Evolutionary conservation across 2,329 filamentous ascomycete species (phyloP).

Genomic region (Aspergillus proliferans): DNA sequence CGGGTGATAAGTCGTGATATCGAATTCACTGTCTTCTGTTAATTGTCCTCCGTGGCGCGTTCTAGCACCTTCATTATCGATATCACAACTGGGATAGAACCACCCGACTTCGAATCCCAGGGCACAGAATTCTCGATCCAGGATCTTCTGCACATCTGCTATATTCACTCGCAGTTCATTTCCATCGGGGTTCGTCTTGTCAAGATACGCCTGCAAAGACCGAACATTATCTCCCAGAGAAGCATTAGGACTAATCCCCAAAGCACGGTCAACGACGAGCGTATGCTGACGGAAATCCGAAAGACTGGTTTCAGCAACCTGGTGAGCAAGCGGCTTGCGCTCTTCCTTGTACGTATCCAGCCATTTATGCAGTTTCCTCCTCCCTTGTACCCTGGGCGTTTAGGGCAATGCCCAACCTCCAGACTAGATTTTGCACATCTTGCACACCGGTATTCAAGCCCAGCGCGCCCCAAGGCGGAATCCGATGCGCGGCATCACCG

Average conservation of each 20-base stretch:
- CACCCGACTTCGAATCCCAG: constrained; percentile 29
- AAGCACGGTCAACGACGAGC: constrained; percentile 25
- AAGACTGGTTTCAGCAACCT: constrained; percentile 21
- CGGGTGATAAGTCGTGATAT: constrained; percentile 13
- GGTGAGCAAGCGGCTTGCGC: constrained; percentile 27
- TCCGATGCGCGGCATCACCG: constrained; percentile 33
- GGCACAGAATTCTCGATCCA: constrained; percentile 30
- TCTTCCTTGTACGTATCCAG: constrained; percentile 27
- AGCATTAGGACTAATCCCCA: constrained; percentile 22
- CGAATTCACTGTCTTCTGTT: constrained; percentile 10
- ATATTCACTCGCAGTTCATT: constrained; percentile 17
- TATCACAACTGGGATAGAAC: constrained; percentile 26
- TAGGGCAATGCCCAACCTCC: constrained; percentile 30
- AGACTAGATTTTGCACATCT: constrained; percentile 33
- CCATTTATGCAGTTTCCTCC: constrained; percentile 13
- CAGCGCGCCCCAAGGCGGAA: constrained; percentile 32
- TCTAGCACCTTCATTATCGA: constrained; percentile 11
- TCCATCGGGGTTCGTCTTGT: constrained; percentile 10
- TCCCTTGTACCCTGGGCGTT: constrained; percentile 5
- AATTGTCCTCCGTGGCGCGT: constrained; percentile 18
- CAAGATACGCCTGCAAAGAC: constrained; percentile 7
- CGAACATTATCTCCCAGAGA: constrained; percentile 15
- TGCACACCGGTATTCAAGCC: constrained; percentile 35
- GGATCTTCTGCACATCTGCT: constrained; percentile 14
- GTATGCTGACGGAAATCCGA: constrained; percentile 24